Evolutionary conservation across 768 basidiomycete genomes (phyloP).

Genomic region (Mycena filopes): DNA sequence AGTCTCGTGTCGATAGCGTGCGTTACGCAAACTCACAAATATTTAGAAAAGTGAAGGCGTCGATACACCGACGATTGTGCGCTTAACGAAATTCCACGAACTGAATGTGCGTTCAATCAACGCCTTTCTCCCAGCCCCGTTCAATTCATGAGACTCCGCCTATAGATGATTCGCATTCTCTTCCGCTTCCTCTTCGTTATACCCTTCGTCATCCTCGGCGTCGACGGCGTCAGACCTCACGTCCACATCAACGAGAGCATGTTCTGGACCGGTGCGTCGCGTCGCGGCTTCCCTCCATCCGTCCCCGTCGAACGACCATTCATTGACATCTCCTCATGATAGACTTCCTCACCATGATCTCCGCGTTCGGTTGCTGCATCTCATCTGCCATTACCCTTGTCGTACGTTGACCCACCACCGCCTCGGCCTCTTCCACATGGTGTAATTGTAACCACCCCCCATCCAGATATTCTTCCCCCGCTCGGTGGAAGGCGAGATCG

Average conservation of each 20-base stretch:
- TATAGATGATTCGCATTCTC: conserved; percentile 72
- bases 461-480: conserved; percentile 88
- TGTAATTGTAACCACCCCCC: not conserved
- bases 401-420: no score
- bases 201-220: conserved; percentile 71
- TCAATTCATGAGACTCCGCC: not conserved
- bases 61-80: conserved; percentile 71
- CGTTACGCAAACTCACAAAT: not conserved
- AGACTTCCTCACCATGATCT: conserved; percentile 71
- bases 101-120: conserved; percentile 68
- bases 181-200: conserved; percentile 80
- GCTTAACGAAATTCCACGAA: conserved; percentile 84
- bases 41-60: conserved; percentile 68
- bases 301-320: not conserved
- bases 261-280: conserved; percentile 60
- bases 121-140: not conserved
- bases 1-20: conserved; percentile 31
- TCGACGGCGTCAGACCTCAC: conserved; percentile 74
- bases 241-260: conserved; percentile 72
- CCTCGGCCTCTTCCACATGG: not conserved
- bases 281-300: not conserved
- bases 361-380: conserved; percentile 68
- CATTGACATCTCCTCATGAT: conserved; percentile 1
- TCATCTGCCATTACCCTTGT: conserved; percentile 82
- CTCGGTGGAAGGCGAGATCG: conserved; percentile 74